phyloP scores from a whole-genome alignment of 345 rosid species.

The Bruguiera parviflora region DNA sequence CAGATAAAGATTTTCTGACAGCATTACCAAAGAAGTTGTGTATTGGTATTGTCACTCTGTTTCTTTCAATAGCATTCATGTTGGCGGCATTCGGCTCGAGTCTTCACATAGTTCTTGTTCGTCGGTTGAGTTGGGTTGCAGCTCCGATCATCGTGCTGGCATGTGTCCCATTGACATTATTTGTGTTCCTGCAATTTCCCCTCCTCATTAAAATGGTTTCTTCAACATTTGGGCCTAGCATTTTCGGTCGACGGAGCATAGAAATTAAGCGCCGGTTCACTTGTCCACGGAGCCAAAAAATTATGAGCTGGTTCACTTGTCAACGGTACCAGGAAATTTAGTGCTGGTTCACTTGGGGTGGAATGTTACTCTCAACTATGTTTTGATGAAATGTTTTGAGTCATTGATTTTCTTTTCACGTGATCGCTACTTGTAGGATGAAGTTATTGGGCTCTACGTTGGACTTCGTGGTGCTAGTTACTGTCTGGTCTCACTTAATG shows the following conservation, averaged over 20 bases:
- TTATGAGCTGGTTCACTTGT: too few relatives aligned
- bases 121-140: conserved; percentile 1
- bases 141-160: neutral
- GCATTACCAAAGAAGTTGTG: neutral
- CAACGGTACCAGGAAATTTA: too few relatives aligned
- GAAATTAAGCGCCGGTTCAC: neutral
- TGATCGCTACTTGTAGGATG: too few relatives aligned
- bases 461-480: too few relatives aligned
- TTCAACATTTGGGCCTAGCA: neutral
- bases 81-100: too few relatives aligned
- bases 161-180: neutral
- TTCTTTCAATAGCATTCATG: too few relatives aligned
- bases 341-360: neutral
- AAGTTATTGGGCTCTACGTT: too few relatives aligned
- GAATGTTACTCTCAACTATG: too few relatives aligned
- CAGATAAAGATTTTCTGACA: neutral
- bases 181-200: neutral
- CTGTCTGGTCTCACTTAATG: too few relatives aligned
- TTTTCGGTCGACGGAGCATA: neutral
- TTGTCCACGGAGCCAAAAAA: too few relatives aligned
- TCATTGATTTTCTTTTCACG: too few relatives aligned
- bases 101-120: neutral
- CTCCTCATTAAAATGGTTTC: neutral
- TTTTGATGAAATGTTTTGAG: too few relatives aligned
- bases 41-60: neutral